phyloP scores from a whole-genome alignment of 2,329 filamentous ascomycete species.

The Cercospora zeina region DNA sequence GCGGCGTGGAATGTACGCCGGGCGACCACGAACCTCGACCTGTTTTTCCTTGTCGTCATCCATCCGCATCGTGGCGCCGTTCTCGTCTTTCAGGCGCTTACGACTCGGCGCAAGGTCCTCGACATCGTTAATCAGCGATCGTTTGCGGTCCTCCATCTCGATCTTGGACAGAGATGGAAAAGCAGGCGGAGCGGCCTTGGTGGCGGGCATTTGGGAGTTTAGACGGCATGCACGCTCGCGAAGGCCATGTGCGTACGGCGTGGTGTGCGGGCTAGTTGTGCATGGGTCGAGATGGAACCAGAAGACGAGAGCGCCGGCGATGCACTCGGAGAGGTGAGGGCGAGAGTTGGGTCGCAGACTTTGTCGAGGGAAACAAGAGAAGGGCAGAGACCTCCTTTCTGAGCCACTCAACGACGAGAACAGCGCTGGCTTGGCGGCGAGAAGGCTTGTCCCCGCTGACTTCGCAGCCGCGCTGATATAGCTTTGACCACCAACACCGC shows the following conservation, averaged over 20 bases:
- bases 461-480: not conserved
- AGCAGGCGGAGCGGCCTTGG: conserved; percentile 42
- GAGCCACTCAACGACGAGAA: not conserved
- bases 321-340: not conserved
- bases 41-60: conserved; percentile 71
- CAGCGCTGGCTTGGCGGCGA: conserved; percentile 3
- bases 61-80: conserved; percentile 68
- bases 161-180: conserved; percentile 73
- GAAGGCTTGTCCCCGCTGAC: not conserved
- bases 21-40: conserved; percentile 63
- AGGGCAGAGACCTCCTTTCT: not conserved
- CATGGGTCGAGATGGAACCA: not conserved
- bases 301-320: conserved; percentile 1
- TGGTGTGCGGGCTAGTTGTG: conserved; percentile 8
- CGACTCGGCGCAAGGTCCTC: conserved; percentile 85
- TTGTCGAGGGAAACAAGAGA: conserved; percentile 5
- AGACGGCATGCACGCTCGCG: conserved; percentile 19
- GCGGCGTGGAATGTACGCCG: conserved; percentile 10
- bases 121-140: conserved; percentile 75
- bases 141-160: conserved; percentile 99
- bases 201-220: conserved; percentile 34
- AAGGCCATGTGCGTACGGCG: conserved; percentile 13
- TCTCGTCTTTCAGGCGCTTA: conserved; percentile 77
- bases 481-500: conserved; percentile 5
- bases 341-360: conserved; percentile 5